Evolutionary conservation across 495 filamentous ascomycete species (phyloP), one percentile per base, ranked within the genome.

Genomic region (Penicillium pancosmium): DNA sequence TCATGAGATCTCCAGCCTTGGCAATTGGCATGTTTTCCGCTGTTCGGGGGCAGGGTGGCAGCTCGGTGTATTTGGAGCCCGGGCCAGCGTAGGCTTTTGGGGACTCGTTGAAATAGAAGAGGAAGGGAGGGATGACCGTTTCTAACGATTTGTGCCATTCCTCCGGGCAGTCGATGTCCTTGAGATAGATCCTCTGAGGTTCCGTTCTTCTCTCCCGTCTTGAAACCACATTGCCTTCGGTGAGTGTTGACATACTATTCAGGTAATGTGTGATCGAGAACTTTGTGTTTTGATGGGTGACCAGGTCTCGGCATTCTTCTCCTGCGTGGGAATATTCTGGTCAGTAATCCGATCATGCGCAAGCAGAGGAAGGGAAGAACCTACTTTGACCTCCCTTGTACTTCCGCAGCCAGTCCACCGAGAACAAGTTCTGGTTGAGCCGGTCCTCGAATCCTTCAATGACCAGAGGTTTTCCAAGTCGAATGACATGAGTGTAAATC

Each of bases 91-190:
- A 69, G 7, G 85, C 76, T 25, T 84, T 84, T 2, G 89, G 85
- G 50, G 84, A 86, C 19, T 92, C 87, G 61, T 96, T 97, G 43
- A 94, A 78, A 66, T 98, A 98, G 73, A 90, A 97, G 0, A 97
- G 76, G 23, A 75, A 80, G 0, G 86, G 83, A 0, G 94, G 93
- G 10, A 98, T 88, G 19, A 91, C 71, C 33, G 87, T 84, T 61
- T 86, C 84, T 8, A 98, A 77, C 51, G 88, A 84, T 16, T 93
- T 80, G 25, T 86, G 84, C 94, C 94, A 98, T 46, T 90, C 82
- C 0, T 78, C 73, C 0, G 93, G 93, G 68, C 91, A 96, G 66
- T 98, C 93, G 59, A 98, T 95, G 68, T 98, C 93, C 64, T 98
- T 98, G 55, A 96, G 73, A 70, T 98, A 98, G 3, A 97, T 82